Base-by-base conservation (phyloP, 192 early-diverging fungal genomes). In the Hyaloraphidium curvatum region DNA sequence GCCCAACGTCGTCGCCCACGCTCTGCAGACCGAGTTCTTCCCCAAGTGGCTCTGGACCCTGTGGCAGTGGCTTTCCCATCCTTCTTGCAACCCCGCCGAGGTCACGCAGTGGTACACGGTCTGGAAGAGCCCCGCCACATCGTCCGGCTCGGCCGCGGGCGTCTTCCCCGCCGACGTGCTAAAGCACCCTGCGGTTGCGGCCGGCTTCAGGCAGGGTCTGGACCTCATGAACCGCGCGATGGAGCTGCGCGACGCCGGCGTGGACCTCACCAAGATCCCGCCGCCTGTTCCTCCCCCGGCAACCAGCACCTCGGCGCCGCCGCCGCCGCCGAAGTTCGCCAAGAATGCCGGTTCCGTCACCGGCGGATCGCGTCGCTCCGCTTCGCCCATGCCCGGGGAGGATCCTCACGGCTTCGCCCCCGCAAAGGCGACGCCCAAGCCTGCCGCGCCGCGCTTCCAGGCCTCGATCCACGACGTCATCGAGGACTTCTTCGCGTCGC, bases 11-110 rank as follows among this genome's bases (percentile, higher is more conserved):
- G 64, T 86, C 33, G 66, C 65, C 9, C 70, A 78, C 52, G 53
- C 86, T 27, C 40, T 86, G 2, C 77, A 78, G 43, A 78, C 76
- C 30, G 85, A 86, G 52, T 82, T 91, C 52, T 89, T 89, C 55
- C 73, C 77, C 11, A 76, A 81, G 52, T 91, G 88, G 86, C 66
- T 79, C 7, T 51, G 70, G 50, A 70, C 75, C 3, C 64, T 89
- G 3, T 75, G 78, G 60, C 50, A 64, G 27, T 91, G 86, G 86
- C 68, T 89, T 3, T 67, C 64, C 2, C 62, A 68, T 25, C 58
- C 70, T 3, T 22, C 14, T 9, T 66, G 70, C 4, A 69, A 71
- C 48, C 69, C 62, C 40, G 76, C 75, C 40, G 76, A 87, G 63
- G 69, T 87, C 31, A 58, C 58, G 35, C 63, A 72, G 52, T 87